Percentiles rank a stretch among this genome's conserved stretches.
phyloP scores from a whole-genome alignment of 768 basidiomycete species.

The Pleurotus giganteus region DNA sequence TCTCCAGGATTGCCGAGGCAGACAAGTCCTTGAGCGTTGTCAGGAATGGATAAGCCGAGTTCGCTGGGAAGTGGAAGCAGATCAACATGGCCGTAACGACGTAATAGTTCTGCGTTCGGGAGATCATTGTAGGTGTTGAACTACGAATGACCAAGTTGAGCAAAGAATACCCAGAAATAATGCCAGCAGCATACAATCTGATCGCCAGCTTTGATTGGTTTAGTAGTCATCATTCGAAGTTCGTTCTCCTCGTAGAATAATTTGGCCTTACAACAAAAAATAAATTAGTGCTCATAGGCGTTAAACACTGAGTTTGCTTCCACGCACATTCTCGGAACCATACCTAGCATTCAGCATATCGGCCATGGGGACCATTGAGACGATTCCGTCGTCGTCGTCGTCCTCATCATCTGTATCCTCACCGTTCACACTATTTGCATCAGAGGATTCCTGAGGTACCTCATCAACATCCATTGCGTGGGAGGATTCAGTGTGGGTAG shows the following conservation, averaged over 20 bases:
- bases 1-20: slow-evolving; percentile 73
- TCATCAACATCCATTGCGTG: slow-evolving; percentile 44
- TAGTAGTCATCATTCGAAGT: slow-evolving; percentile 81
- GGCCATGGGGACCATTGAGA: slow-evolving; percentile 94
- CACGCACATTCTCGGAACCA: slow-evolving; percentile 77
- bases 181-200: slow-evolving; percentile 69
- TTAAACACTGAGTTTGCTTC: background rate
- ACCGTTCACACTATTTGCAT: slow-evolving; percentile 29
- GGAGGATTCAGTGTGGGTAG: slow-evolving; percentile 29
- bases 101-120: slow-evolving; percentile 90
- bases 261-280: slow-evolving; percentile 57
- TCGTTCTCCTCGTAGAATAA: slow-evolving; percentile 74
- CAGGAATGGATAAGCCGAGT: background rate
- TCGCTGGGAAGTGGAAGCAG: slow-evolving; percentile 51
- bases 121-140: slow-evolving; percentile 96
- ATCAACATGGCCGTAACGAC: slow-evolving; percentile 94
- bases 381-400: slow-evolving; percentile 55
- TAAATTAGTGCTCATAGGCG: no score
- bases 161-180: slow-evolving; percentile 1
- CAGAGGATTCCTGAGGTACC: slow-evolving; percentile 11
- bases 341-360: slow-evolving; percentile 93
- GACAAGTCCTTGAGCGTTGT: background rate
- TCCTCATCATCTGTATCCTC: slow-evolving; percentile 41
- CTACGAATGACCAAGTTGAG: slow-evolving; percentile 33
- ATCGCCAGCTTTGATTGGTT: slow-evolving; percentile 67